Evolutionary conservation across 2,329 filamentous ascomycete species (phyloP), one percentile per base, ranked within the genome.

Genomic region (Fusarium sp.): DNA sequence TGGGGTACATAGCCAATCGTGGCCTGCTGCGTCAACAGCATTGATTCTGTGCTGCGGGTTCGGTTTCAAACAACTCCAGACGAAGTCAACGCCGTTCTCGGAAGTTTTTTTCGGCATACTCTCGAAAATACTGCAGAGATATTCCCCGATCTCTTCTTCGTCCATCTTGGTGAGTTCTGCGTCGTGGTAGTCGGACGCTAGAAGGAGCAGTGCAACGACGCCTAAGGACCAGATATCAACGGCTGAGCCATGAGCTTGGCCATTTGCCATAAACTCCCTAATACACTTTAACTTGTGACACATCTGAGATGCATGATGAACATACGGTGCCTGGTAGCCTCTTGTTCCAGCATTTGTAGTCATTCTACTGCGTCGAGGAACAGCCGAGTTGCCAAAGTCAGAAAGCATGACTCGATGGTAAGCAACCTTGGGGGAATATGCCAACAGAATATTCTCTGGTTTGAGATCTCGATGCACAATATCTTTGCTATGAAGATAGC

Each of bases 151-250:
- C 3, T 64, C 47, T n/a, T 43, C 35, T 38, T 77, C 73, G 5
- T 63, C 57, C 57, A 73, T 60, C 11, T 58, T 61, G 39, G 66
- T 71, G 13, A 77, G 53, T 13, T 70, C 65, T n/a, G 61, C 53
- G 10, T 71, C 55, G 10, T 65, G 48, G 2, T 45, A 49, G 62
- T 63, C 31, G 50, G 68, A 68, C n/a, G 70, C 66, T 9, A 77
- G 53, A 25, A 79, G 64, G 19, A 75, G 73, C 1, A 83, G 54
- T 0, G 74, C 66, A 4, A 84, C 72, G 49, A 83, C 73, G 0
- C 83, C 83, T 14, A 84, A 66, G 4, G 82, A 78, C 82, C 82
- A 85, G 19, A 84, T 78, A 54, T 85, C 83, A 6, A 82, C 79
- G 47, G 50, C 76, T 14, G 60, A 67, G 48, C 69, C 82, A 71